Evolutionary conservation across 2,329 filamentous ascomycete genomes (phyloP), one percentile per base, ranked within the genome.

Genomic region (Graphium sp.): DNA sequence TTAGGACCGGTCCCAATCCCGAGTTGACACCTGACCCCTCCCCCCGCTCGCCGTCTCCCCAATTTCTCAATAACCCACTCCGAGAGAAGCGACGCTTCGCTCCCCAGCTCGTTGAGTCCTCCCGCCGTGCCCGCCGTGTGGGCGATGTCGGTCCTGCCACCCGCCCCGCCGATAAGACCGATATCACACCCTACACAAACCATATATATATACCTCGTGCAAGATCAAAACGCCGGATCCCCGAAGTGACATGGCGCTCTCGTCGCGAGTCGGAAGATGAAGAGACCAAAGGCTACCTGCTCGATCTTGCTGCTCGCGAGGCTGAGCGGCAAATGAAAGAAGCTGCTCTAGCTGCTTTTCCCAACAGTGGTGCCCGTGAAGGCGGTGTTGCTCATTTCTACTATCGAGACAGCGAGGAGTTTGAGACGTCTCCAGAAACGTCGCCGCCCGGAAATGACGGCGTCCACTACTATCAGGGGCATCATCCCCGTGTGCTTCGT

Each of bases 51-150:
- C 52, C 57, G 5, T 59, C 60, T 3, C 54, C 58, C 26, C 35
- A 39, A 17, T 22, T 27, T 10, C 31, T 35, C 31, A 26, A 37
- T 44, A 45, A 39, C 43, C 43, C 32, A 24, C 39, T 46, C 10
- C 28, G 35, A 24, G 41, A 40, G 23, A 41, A 37, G 17, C 58
- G 62, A 36, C 55, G 56, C 34, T 92, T 91, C 47, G 66, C 74
- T 18, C 83, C 83, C 9, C 76, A 87, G 42, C 58, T 92, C 31
- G 74, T 92, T 35, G 82, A 87, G 49, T 85, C 80, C 3, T 77
- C 77, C 4, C 70, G 73, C 40, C 65, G 83, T 30, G 72, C 73
- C 19, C 70, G 77, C 36, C 72, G 72, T 41, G 66, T 66, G 11
- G 72, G 72, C 13, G 75, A 83, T 40, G 49, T 61, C 1, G 62